Conservation (phyloP, 768 basidiomycete species). For the Lactifluus subvellereus region DNA sequence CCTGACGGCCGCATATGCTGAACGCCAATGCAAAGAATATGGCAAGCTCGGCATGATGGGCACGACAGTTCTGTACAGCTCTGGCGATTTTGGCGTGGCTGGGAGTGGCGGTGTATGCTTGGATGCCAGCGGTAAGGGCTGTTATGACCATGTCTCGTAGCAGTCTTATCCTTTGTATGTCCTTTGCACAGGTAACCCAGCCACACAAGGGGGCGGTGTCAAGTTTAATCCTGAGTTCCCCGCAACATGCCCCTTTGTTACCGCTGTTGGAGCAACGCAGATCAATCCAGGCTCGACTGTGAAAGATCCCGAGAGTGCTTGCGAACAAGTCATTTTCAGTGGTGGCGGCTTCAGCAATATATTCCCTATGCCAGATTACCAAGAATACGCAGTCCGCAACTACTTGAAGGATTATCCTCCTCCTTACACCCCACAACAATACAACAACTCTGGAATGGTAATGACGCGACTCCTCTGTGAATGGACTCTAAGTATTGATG, state of each 20-base stretch:
- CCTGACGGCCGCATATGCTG: constrained; percentile 33
- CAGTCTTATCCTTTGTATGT: constrained; percentile 16
- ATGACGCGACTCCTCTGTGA: not conserved
- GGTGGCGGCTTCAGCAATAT: constrained; percentile 41
- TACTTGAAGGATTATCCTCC: constrained; percentile 34
- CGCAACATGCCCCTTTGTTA: constrained; percentile 39
- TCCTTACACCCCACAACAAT: constrained; percentile 31
- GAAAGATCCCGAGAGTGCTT: constrained; percentile 35
- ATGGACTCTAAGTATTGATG: not conserved
- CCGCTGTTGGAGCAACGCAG: constrained; percentile 36
- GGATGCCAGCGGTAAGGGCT: constrained; percentile 27
- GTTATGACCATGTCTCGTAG: not conserved
- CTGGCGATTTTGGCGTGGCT: constrained; percentile 43
- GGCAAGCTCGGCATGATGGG: constrained; percentile 42
- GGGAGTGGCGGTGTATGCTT: constrained; percentile 33
- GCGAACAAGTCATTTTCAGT: constrained; percentile 34
- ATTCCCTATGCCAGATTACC: constrained; percentile 36
- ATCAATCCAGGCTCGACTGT: constrained; percentile 32
- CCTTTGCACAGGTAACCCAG: no score
- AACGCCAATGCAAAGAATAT: constrained; percentile 42
- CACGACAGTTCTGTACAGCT: constrained; percentile 39
- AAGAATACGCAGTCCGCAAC: constrained; percentile 28
- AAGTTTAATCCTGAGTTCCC: constrained; percentile 43
- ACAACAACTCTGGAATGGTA: constrained; percentile 33
- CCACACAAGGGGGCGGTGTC: not conserved